Evolutionary conservation across 2,329 filamentous ascomycete genomes (phyloP), one percentile per base, ranked within the genome.

Genomic region (Xylariaceae sp.): DNA sequence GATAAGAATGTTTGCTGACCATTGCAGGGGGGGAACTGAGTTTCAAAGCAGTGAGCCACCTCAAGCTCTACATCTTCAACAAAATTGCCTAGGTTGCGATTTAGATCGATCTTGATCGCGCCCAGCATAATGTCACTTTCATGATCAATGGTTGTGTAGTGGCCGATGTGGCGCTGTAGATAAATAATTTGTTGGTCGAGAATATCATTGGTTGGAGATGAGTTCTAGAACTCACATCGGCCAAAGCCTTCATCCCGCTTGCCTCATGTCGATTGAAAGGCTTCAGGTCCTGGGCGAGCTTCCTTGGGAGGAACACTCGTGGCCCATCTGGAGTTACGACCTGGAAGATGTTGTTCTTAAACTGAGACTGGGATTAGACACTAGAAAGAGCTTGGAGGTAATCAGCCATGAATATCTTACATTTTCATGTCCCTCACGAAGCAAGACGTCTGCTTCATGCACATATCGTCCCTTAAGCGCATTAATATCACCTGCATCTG

Each of bases 81-180:
- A 34, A 69, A 69, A 9, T 59, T 68, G 1, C 67, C 66, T 4
- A 69, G 56, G 11, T 69, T 64, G 6, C 66, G 65, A 26, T 68
- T 69, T 5, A 69, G 55, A 53, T 69, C 65, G 43, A 69, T 68
- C 53, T 69, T 69, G 51, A 69, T 69, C 0, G 67, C 60, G 4
- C 66, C 65, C 4, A 69, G 44, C 66, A 69, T 69, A 11, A 69
- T 62, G 33, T 69, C 67, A 47, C 67, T 69, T 41, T 69, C 67
- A 33, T 69, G 67, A 33, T 67, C 65, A n/a, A 69, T 69, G 5
- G 65, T 69, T 11, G 67, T 69, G 21, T 69, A 69, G 23, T 68
- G 59, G 3, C 67, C 67, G 24, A 69, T 63, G 47, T 67, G 67
- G 24, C 67, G 65, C 67, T 69, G 23, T 17, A 17, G 2, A n/a